Base-by-base conservation (phyloP, 192 early-diverging fungal genomes). In the Entrophospora sp. region DNA sequence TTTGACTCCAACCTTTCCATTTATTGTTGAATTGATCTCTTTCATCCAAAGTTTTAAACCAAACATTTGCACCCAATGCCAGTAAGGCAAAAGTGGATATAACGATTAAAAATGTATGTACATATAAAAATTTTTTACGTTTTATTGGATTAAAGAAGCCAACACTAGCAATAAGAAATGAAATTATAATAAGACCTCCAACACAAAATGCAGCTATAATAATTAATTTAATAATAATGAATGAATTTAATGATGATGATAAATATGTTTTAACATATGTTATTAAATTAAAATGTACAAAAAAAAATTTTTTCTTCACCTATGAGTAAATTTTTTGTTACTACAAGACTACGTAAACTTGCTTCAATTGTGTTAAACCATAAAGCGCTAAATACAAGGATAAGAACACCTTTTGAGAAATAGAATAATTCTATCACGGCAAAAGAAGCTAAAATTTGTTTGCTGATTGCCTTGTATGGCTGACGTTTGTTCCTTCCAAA, bases 11-110 rank as follows among this genome's bases (percentile, higher is more conserved):
- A 9, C 6, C 28, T 5, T 27, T 2, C 73, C 73, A 75, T 18
- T 71, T 51, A 7, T 42, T 30, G 13, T 44, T 25, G 31, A 68
- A 71, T 9, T 60, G 22, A n/a, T n/a, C n/a, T n/a, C n/a, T n/a
- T n/a, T n/a, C n/a, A n/a, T n/a, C n/a, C n/a, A n/a, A n/a, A n/a
- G 43, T 46, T 57, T 18, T 69, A 59, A 75, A 75, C 73, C 73
- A 75, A 51, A 75, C 68, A 4, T 58, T 35, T 5, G 66, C 73
- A 34, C 73, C 73, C 2, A 75, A 25, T 6, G 53, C 55, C 46
- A 75, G n/a, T 52, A 71, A 66, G 12, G 66, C 69, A 20, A 60
- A 0, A 36, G 68, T 63, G 6, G 48, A 10, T 10, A 49, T 6
- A 6, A 49, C 48, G 7, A 49, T 49, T 24, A 49, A 20, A 49